These are phyloP conservation scores for Pichia sorboxylosa DNA, from an alignment of 1,139 yeast genomes.

Conservation along the genomic window DNA sequence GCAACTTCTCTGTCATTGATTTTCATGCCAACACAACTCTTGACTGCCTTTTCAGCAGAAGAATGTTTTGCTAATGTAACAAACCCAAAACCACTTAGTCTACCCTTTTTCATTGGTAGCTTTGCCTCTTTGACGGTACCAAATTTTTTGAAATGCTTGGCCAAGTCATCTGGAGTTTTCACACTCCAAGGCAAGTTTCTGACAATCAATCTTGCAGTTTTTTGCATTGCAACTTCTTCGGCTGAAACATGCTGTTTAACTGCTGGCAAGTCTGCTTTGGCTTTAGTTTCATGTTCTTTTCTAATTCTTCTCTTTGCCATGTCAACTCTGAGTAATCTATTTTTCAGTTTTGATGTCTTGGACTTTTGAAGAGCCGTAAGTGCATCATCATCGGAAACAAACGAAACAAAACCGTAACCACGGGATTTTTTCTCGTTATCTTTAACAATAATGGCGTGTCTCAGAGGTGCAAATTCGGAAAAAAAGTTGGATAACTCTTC, in stretches of 20 bases:
- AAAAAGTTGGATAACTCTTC: constrained; percentile 76
- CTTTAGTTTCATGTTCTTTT: constrained; percentile 9
- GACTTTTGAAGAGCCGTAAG: constrained; percentile 59
- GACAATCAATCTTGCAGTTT: constrained; percentile 63
- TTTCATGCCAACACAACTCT: constrained; percentile 59
- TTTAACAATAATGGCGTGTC: constrained; percentile 85
- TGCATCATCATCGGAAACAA: constrained; percentile 79
- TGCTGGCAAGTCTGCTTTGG: neutral
- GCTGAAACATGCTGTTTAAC: constrained; percentile 9
- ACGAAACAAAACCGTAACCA: constrained; percentile 94
- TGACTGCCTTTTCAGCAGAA: constrained; percentile 74
- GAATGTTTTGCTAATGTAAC: constrained; percentile 76
- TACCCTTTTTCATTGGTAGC: constrained; percentile 80
- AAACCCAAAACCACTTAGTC: constrained; percentile 91
- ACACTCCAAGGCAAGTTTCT: constrained; percentile 96
- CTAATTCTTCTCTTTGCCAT: constrained; percentile 89
- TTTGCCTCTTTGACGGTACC: constrained; percentile 87
- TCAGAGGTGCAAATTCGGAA: constrained; percentile 87
- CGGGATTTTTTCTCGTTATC: constrained; percentile 66
- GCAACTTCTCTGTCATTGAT: constrained; percentile 89
- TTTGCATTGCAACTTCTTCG: constrained; percentile 17
- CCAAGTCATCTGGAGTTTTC: constrained; percentile 61
- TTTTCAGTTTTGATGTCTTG: constrained; percentile 51
- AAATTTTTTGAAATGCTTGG: constrained; percentile 57
- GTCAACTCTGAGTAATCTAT: constrained; percentile 63